These are phyloP conservation scores for Blakeslea trispora DNA, from an alignment of 371 early-diverging fungal species.

Conservation along the genomic window DNA sequence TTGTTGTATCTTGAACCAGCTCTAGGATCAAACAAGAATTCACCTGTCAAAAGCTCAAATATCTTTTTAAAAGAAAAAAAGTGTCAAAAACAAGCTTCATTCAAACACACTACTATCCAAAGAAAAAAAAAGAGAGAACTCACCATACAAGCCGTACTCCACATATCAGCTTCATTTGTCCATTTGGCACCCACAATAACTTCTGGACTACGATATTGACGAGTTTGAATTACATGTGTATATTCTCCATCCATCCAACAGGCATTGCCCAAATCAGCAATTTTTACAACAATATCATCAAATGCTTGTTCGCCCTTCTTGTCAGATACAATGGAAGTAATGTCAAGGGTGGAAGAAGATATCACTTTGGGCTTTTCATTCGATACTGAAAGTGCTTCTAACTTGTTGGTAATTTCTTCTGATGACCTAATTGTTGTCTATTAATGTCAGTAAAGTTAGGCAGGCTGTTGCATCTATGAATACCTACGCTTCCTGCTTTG, in stretches of 20 bases:
- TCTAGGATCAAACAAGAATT: conserved; percentile 94
- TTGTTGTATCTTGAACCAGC: conserved; percentile 82
- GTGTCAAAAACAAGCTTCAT: neutral
- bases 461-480: no score
- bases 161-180: conserved; percentile 90
- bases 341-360: conserved; percentile 33
- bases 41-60: conserved; percentile 90
- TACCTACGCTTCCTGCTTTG: conserved; percentile 5
- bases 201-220: conserved; percentile 98
- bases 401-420: no score
- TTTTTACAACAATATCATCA: conserved; percentile 77
- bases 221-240: conserved; percentile 95
- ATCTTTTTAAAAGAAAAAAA: conserved; percentile 15
- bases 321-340: conserved; percentile 17
- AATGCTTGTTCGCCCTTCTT: conserved; percentile 14
- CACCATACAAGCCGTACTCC: conserved; percentile 95
- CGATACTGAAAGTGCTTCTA: neutral
- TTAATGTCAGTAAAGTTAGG: no score
- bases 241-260: conserved; percentile 94
- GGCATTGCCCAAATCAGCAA: conserved; percentile 97
- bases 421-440: no score
- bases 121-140: no score
- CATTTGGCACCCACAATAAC: conserved; percentile 95
- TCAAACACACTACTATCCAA: no score
- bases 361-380: conserved; percentile 27